Base-by-base conservation (phyloP, 768 basidiomycete genomes). In the Wakefieldia striispora region DNA sequence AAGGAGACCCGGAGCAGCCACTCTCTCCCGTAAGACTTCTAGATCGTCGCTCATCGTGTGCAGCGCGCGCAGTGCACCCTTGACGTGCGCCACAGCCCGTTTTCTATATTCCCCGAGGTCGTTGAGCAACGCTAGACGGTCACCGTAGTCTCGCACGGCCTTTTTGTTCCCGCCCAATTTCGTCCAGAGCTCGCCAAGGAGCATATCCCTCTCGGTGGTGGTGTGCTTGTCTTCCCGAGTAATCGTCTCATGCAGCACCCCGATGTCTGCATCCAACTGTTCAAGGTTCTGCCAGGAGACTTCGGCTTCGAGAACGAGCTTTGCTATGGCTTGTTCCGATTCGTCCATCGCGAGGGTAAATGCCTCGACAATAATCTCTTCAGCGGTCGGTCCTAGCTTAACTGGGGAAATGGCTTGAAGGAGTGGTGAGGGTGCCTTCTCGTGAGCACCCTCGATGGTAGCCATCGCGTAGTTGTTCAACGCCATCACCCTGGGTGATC, bases 21-120 rank as follows among this genome's bases (percentile, higher is more conserved):
- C 85, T 16, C 84, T 73, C 60, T 88, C 84, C 52, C 88, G 73
- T 51, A 91, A 67, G 38, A 88, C 86, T 61, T 88, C 86, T 74
- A 91, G 81, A 53, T 90, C 87, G 31, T 79, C 82, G 54, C 79
- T 79, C 81, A 90, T 79, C 34, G 72, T 70, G 24, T 79, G 68
- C 53, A 91, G 67, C 10, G 80, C 74, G 44, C 83, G 81, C 57
- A 87, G 60, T 13, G 86, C 79, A 0, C 79, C 79, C 27, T 75
- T 76, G n/a, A 91, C 86, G 53, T 86, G 87, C 10, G 71, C 78
- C 34, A 75, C 66, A 4, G 89, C 88, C 51, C 76, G 74, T 55
- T 75, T 77, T 56, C 86, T 73, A 57, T 86, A 89, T 29, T 58
- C 64, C 9, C 74, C 74, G 12, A 90, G 63, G 39, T 79, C 75